Conservation (phyloP, 83 land plant species). For the Thuja plicata region DNA sequence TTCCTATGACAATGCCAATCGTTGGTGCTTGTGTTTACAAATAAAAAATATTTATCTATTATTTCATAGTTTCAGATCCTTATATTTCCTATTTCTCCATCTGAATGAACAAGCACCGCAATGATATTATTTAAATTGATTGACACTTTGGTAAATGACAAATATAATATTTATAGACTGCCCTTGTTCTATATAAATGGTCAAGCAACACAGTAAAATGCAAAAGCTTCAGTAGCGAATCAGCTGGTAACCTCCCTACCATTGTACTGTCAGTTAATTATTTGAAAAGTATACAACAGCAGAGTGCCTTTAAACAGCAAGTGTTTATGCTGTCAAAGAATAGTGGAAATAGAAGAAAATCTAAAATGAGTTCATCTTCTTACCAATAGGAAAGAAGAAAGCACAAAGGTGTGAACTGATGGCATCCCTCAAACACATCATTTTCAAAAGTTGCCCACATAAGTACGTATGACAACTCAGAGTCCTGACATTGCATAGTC, state of each 20-base stretch:
- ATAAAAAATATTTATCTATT: no score
- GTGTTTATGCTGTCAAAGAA: no score
- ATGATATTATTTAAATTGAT: no score
- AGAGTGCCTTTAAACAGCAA: neutral
- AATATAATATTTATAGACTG: no score
- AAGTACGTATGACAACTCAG: constrained; percentile 20
- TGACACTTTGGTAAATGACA: no score
- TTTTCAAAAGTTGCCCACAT: neutral
- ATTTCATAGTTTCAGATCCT: no score
- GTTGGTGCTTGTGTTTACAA: no score
- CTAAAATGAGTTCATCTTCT: neutral
- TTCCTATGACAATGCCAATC: no score
- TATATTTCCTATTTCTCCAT: no score
- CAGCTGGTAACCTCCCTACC: neutral
- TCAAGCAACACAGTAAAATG: neutral
- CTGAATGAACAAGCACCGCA: no score
- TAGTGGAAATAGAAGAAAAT: neutral
- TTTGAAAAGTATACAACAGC: neutral
- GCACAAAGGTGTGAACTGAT: neutral
- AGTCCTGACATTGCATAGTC: constrained; percentile 72
- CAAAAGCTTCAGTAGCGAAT: neutral
- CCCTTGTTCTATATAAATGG: neutral
- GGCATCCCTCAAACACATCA: neutral
- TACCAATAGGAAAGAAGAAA: neutral
- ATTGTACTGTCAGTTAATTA: neutral